These are phyloP conservation scores for Tuber microsphaerosporum DNA, from an alignment of 495 filamentous ascomycete species.

Conservation along the genomic window DNA sequence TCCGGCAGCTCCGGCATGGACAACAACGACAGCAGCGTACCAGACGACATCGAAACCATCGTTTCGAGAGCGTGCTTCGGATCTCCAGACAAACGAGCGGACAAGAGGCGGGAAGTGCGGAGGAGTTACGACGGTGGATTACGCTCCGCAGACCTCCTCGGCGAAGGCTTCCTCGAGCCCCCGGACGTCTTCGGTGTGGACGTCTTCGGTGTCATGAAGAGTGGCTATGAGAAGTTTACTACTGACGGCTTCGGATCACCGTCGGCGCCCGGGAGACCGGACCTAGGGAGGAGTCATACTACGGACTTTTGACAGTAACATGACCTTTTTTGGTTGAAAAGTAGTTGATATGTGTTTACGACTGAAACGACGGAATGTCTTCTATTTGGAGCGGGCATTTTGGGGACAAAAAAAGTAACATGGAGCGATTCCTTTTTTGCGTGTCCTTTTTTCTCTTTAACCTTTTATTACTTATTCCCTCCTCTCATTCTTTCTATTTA, in stretches of 20 bases:
- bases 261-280: conserved; percentile 39
- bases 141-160: conserved; percentile 50
- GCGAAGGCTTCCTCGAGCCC: conserved; percentile 48
- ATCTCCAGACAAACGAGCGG: conserved; percentile 70
- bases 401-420: conserved; percentile 31
- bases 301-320: conserved; percentile 44
- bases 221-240: conserved; percentile 52
- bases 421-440: conserved; percentile 34
- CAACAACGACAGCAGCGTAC: conserved; percentile 56
- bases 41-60: conserved; percentile 44
- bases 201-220: conserved; percentile 83
- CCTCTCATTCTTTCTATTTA: neutral
- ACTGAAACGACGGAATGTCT: conserved; percentile 32
- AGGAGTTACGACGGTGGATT: conserved; percentile 48
- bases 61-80: conserved; percentile 53
- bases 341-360: conserved; percentile 7
- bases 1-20: conserved; percentile 50
- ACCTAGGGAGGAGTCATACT: conserved; percentile 45
- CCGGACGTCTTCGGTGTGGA: conserved; percentile 66
- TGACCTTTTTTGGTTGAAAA: conserved; percentile 8
- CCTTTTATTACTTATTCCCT: conserved; percentile 7
- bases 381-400: conserved; percentile 33
- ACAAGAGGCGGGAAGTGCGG: conserved; percentile 34
- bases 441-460: conserved; percentile 10
- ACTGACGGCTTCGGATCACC: conserved; percentile 37